Evolutionary conservation across 345 rosid species (phyloP), one percentile per base, ranked within the genome.

Genomic region (Punica granatum): DNA sequence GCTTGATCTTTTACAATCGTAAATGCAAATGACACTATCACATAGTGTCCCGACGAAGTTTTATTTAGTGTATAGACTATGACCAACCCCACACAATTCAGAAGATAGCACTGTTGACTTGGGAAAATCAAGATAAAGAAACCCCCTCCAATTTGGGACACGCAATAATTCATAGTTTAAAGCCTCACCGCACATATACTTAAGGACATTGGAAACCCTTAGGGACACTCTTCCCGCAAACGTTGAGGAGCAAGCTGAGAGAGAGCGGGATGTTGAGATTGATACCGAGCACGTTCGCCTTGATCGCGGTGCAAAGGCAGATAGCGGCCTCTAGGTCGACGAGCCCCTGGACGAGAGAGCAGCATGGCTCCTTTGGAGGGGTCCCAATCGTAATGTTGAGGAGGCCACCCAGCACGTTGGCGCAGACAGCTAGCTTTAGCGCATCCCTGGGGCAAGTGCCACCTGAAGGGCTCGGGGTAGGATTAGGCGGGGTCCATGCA

Each of bases 291-390:
- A 84, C 7, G 60, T 84, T 79, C 64, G 92, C 92, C 74, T 83
- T 85, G 73, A 85, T 83, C 67, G 86, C 88, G 12, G 86, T 80
- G 75, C 92, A 86, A 64, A 86, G 85, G 80, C 88, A 89, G n/a
- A 74, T 69, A 0, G 88, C 82, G 2, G 88, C 88, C 75, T 83
- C 91, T 9, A 86, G 76, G 72, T 86, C 85, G 44, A 70, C 56
- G 43, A 88, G 88, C 13, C 83, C 91, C 14, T 34, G 42, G 7
- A 86, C 78, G 16, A 84, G 74, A 3, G 86, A 72, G 78, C 95
- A 88, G 73, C 95, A 88, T 23, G 84, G 88, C 12, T 67, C 60
- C 56, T 81, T 83, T 11, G 85, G 85, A 28, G 89, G 83, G 63
- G 63, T 81, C 15, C 88, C 89, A 0, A 84, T 70, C 10, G 70